Evolutionary conservation across 1,284 basidiomycete genomes (phyloP), one percentile per base, ranked within the genome.

Genomic region (Coriolopsis trogii): DNA sequence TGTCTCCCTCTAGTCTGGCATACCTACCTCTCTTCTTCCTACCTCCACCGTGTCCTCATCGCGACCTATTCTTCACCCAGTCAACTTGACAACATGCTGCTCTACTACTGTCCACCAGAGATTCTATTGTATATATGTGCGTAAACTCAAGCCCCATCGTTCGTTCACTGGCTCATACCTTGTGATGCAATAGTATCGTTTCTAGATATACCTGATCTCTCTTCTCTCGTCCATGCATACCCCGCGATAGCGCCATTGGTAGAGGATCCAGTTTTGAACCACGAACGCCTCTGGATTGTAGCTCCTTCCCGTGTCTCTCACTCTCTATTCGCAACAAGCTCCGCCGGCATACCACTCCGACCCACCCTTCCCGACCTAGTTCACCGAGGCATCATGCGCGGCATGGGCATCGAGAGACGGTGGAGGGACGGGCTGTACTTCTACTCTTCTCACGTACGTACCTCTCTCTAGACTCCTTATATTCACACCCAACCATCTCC

Each of bases 201-300:
- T 64, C 73, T 89, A 42, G 87, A 89, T 67, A 66, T 89, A 6
- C 87, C 87, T 0, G 87, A 89, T 63, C 77, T 89, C 39, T 75
- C 76, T 44, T 65, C 72, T 2, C 64, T 88, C 28, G 73, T 77
- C 10, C 72, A 70, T 46, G 70, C 78, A 21, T 77, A 72, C 40
- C 77, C 74, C 13, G 54, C 66, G 18, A 71, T 88, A 10, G 72
- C 74, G 7, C 60, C 61, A 12, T 70, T 88, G 41, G 76, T 82
- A 8, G 67, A 73, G 8, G 87, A 89, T 62, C 84, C 81, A 1
- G 73, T 82, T 13, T 67, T 89, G 21, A 83, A 89, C 58, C 76
- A 73, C 41, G 74, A 77, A 49, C 79, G 87, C 7, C 64, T 89
- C 46, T 76, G 71, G 43, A 72, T 87, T 31, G 74, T 86, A 23